Evolutionary conservation across 1,284 basidiomycete species (phyloP).

Genomic region (Boletellus deceptivus): DNA sequence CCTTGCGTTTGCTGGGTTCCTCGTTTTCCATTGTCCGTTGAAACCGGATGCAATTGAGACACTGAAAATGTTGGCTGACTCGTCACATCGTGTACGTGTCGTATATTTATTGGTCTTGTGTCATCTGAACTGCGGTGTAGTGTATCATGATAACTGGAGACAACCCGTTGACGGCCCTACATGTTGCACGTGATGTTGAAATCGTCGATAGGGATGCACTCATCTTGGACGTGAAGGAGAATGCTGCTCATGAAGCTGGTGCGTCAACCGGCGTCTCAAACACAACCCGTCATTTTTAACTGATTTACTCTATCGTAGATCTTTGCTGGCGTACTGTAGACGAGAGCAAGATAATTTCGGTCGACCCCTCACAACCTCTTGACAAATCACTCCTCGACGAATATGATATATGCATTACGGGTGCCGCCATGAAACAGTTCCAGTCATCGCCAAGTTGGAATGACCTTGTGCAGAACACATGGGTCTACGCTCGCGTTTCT

Average conservation of each 20-base stretch:
- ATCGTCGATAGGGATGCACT: conserved; percentile 92
- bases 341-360: conserved; percentile 81
- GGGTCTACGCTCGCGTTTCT: conserved; percentile 97
- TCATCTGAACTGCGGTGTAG: conserved; percentile 37
- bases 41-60: conserved; percentile 89
- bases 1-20: conserved; percentile 84
- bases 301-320: conserved; percentile 41
- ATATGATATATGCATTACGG: conserved; percentile 94
- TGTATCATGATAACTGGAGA: conserved; percentile 98
- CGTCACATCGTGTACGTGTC: conserved; percentile 82
- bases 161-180: conserved; percentile 92
- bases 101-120: conserved; percentile 3
- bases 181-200: conserved; percentile 92
- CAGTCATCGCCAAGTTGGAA: conserved; percentile 63
- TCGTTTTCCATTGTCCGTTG: conserved; percentile 95
- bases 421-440: conserved; percentile 85
- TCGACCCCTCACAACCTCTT: conserved; percentile 74
- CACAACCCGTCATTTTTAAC: background rate
- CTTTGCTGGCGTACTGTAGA: conserved; percentile 94
- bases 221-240: conserved; percentile 87
- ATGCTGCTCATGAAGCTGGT: conserved; percentile 68
- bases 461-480: conserved; percentile 85
- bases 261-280: conserved; percentile 22
- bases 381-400: conserved; percentile 75
- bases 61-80: conserved; percentile 90